phyloP scores from a whole-genome alignment of 768 basidiomycete genomes.

The Pulveroboletus sp. region DNA sequence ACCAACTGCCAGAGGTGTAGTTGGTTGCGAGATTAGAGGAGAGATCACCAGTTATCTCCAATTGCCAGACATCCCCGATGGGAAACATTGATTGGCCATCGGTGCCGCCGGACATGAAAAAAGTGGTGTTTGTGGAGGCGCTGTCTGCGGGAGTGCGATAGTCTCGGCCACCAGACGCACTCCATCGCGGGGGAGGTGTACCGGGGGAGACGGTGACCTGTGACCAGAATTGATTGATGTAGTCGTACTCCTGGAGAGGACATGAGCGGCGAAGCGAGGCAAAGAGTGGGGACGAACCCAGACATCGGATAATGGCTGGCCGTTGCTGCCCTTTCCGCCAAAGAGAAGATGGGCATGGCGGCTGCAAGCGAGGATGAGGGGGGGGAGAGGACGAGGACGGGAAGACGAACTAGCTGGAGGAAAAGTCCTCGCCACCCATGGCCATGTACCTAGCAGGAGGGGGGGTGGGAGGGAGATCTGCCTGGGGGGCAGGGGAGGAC shows the following conservation, averaged over 20 bases:
- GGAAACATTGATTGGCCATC: slow-evolving; percentile 43
- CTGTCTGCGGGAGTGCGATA: slow-evolving; percentile 35
- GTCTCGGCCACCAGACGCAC: slow-evolving; percentile 75
- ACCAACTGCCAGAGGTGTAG: slow-evolving; percentile 57
- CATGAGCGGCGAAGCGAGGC: slow-evolving; percentile 4
- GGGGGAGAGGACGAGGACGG: slow-evolving; percentile 6
- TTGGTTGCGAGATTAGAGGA: slow-evolving; percentile 60
- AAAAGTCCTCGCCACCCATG: slow-evolving; percentile 65
- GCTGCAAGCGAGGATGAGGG: slow-evolving; percentile 37
- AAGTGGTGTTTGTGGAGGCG: slow-evolving; percentile 58
- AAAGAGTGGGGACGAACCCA: slow-evolving; percentile 53
- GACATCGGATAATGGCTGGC: slow-evolving; percentile 57
- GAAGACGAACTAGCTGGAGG: slow-evolving; percentile 74
- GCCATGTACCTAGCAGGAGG: slow-evolving; percentile 68
- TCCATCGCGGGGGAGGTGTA: slow-evolving; percentile 64
- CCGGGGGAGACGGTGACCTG: slow-evolving; percentile 49
- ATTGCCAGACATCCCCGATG: slow-evolving; percentile 68
- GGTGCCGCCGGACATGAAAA: slow-evolving; percentile 73
- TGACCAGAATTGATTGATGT: slow-evolving; percentile 74
- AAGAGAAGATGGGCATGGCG: slow-evolving; percentile 73
- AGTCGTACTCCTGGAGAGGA: slow-evolving; percentile 68
- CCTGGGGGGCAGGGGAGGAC: slow-evolving; percentile 53
- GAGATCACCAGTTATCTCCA: slow-evolving; percentile 66
- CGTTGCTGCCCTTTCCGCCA: slow-evolving; percentile 62
- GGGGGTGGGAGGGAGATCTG: slow-evolving; percentile 39